phyloP scores from a whole-genome alignment of 495 filamentous ascomycete genomes.

The Tuber microsphaerosporum region DNA sequence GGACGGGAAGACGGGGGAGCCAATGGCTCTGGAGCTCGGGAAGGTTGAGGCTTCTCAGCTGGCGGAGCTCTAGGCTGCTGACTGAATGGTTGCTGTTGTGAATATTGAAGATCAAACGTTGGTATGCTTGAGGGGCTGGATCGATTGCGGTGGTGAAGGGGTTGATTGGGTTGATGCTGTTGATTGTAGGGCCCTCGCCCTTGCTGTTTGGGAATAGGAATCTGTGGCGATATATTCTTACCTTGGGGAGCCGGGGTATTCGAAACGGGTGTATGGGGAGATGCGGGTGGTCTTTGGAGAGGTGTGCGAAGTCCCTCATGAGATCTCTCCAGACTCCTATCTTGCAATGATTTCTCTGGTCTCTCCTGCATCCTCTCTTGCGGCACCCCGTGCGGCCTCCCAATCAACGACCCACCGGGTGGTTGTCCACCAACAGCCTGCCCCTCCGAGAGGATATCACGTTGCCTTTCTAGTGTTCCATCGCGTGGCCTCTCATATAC shows the following conservation, averaged over 20 bases:
- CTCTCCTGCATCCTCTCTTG: constrained; percentile 9
- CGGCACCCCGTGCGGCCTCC: not conserved
- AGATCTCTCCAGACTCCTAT: constrained; percentile 5
- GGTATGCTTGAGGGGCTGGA: constrained; percentile 21
- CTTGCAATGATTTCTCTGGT: constrained; percentile 8
- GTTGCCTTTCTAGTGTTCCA: constrained; percentile 4
- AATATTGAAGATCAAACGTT: constrained; percentile 11
- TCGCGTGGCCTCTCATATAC: constrained; percentile 2
- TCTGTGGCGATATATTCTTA: constrained; percentile 14
- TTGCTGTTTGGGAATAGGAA: constrained; percentile 14
- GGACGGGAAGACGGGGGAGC: constrained; percentile 29
- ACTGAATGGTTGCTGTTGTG: constrained; percentile 18
- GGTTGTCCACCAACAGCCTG: not conserved
- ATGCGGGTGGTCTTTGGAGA: not conserved
- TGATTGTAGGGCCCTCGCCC: constrained; percentile 11
- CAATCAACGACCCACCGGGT: not conserved
- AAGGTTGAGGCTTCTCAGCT: constrained; percentile 16
- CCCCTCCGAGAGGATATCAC: not conserved
- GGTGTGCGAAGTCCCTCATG: constrained; percentile 9
- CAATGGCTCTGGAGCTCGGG: constrained; percentile 16
- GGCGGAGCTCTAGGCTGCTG: constrained; percentile 14
- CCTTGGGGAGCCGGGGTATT: not conserved
- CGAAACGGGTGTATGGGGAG: not conserved
- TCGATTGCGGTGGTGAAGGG: constrained; percentile 19
- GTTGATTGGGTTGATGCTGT: constrained; percentile 19